Base-by-base conservation (phyloP, 2,329 filamentous ascomycete genomes). In the Biscogniauxia marginata region DNA sequence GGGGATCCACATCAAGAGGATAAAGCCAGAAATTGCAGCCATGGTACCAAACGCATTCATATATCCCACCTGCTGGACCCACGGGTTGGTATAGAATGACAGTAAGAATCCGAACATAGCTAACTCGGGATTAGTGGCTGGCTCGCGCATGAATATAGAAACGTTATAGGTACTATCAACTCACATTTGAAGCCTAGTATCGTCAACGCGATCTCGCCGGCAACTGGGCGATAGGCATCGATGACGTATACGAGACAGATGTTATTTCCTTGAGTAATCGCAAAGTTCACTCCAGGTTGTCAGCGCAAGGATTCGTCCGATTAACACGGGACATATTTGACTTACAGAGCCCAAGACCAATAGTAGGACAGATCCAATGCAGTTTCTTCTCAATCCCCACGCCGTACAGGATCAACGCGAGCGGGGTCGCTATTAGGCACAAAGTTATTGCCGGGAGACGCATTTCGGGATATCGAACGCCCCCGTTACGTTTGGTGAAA, bases 31-130 rank as follows among this genome's bases (percentile, higher is more conserved):
- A 47, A 85, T 84, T 9, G 75, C 81, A 7, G 81, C 82, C 82
- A 85, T 84, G n/a, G 76, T 73, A 3, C 82, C 81, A 58, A 77
- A 85, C 2, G 82, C 77, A 34, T 75, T 70, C 11, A 71, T 58
- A 62, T 85, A 85, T 0, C 83, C 83, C 1, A 69, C 68, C 54
- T 73, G 24, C 6, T 73, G 69, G 39, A 85, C 76, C 83, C 83
- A 85, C 0, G 80, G 76, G 63, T 85, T 85, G 1, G 81, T 84
- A 65, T 85, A 85, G 64, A 85, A 85, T 0, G 78, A 82, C 1
- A 85, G 72, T 1, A 85, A 70, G 65, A 85, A 85, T 4, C 81
- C 82, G 63, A 85, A 84, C 7, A 78, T 66, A 16, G 80, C 78
- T 80, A 16, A n/a, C n/a, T n/a, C n/a, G n/a, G n/a, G 55, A 20